A percentile compares a stretch with the other conserved stretches of the same genome.
Evolutionary conservation across 2,329 filamentous ascomycete genomes (phyloP).

Genomic region (Monosporascus sp.): DNA sequence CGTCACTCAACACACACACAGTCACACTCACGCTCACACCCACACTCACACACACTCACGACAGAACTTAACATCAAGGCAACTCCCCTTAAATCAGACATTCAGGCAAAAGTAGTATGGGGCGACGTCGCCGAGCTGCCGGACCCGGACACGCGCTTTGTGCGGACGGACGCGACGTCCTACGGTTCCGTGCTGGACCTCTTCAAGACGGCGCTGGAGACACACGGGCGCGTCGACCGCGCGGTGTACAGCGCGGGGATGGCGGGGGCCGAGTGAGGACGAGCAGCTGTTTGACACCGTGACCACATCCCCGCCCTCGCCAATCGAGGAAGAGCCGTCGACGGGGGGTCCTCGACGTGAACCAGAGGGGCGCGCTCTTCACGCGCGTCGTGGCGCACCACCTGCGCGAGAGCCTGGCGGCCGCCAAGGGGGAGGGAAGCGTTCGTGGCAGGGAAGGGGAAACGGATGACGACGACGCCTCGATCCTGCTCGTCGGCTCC

Average conservation of each 20-base stretch:
- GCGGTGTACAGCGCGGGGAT: not conserved
- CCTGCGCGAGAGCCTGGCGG: not conserved
- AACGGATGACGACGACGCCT: not conserved
- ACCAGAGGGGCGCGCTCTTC: not conserved
- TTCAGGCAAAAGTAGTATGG: not conserved
- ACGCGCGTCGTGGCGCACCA: not conserved
- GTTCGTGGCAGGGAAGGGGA: not conserved
- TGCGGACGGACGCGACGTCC: not conserved
- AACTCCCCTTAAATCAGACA: not conserved
- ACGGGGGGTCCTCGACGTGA: not conserved
- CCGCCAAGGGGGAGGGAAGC: not conserved
- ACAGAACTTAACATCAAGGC: not conserved
- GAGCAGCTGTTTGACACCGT: not conserved
- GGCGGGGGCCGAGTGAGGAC: not conserved
- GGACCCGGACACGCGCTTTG: not conserved
- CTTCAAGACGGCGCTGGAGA: not conserved
- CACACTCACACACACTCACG: not conserved
- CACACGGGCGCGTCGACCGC: not conserved
- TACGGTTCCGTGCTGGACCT: constrained; percentile 1
- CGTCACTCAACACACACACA: not conserved
- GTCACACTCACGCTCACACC: not conserved
- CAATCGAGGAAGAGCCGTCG: not conserved
- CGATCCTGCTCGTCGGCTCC: constrained; percentile 1
- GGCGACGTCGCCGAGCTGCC: not conserved
- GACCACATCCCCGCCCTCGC: not conserved